Percentiles rank a stretch among this genome's conserved stretches.
Evolutionary conservation across 208 protist species (phyloP).

Genomic region (Leishmania braziliensis): DNA sequence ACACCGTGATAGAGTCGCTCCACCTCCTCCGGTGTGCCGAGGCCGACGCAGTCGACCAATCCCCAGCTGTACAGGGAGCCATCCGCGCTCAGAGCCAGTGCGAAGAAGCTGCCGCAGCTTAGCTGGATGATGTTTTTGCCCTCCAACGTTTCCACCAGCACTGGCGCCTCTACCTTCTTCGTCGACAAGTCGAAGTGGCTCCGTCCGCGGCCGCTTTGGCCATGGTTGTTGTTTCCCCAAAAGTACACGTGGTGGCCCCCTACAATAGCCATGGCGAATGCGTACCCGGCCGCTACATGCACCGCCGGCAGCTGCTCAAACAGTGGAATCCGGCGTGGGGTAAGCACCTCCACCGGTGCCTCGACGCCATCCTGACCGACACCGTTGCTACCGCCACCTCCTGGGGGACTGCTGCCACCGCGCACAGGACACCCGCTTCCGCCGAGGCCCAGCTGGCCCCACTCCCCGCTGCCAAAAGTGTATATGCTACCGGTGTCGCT

Average conservation of each 20-base stretch:
- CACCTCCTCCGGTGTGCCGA: conserved; percentile 70
- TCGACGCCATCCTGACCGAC: conserved; percentile 22
- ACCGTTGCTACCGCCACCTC: conserved; percentile 2
- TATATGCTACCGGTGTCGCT: conserved; percentile 67
- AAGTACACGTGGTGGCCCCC: conserved; percentile 81
- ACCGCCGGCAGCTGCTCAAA: conserved; percentile 64
- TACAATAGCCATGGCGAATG: conserved; percentile 82
- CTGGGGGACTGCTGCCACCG: background rate
- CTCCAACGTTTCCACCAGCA: conserved; percentile 66
- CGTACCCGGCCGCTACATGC: conserved; percentile 76
- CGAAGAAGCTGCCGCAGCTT: conserved; percentile 87
- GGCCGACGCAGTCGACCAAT: conserved; percentile 79
- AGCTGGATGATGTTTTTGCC: conserved; percentile 75
- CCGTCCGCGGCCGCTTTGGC: conserved; percentile 79
- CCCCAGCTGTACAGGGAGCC: conserved; percentile 88
- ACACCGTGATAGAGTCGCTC: conserved; percentile 35
- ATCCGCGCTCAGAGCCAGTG: conserved; percentile 65
- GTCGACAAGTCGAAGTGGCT: conserved; percentile 49
- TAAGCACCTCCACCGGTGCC: conserved; percentile 45
- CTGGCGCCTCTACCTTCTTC: conserved; percentile 76
- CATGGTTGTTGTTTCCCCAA: conserved; percentile 93
- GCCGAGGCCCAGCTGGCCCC: conserved; percentile 85
- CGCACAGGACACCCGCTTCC: conserved; percentile 9
- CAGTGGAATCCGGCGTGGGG: conserved; percentile 71
- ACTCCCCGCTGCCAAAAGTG: conserved; percentile 84